Conservation (phyloP, 1,284 basidiomycete genomes). For the Marasmius sp. region DNA sequence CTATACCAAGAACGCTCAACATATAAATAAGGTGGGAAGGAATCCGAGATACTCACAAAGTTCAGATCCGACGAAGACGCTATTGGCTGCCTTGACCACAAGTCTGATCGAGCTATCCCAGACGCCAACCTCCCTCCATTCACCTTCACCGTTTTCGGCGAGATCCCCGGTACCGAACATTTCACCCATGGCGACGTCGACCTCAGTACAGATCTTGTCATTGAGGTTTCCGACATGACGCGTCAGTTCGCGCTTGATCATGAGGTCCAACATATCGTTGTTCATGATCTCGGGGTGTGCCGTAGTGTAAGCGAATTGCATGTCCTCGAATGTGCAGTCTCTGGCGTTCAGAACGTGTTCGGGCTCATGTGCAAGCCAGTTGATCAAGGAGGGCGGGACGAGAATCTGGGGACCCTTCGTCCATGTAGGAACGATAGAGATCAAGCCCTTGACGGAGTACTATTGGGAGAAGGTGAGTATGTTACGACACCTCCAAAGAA, state of each 20-base stretch:
- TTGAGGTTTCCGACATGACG: conserved; percentile 14
- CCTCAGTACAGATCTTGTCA: conserved; percentile 12
- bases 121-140: conserved; percentile 14
- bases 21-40: neutral
- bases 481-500: neutral
- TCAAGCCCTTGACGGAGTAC: neutral
- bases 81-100: conserved; percentile 15
- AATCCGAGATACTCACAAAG: conserved; percentile 10
- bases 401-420: conserved; percentile 18
- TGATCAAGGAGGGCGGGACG: conserved; percentile 12
- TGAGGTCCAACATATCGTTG: conserved; percentile 19
- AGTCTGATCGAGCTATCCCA: conserved; percentile 12
- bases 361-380: conserved; percentile 14
- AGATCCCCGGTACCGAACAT: conserved; percentile 8
- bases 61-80: conserved; percentile 19
- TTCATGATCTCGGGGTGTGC: conserved; percentile 16
- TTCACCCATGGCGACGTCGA: conserved; percentile 10
- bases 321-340: conserved; percentile 16
- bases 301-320: conserved; percentile 19
- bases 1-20: neutral
- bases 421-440: conserved; percentile 18
- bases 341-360: conserved; percentile 17
- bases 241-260: conserved; percentile 19
- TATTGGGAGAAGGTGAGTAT: neutral
- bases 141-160: conserved; percentile 3